Conservation (phyloP, 768 basidiomycete genomes). For the Russula griseocarnosa region DNA sequence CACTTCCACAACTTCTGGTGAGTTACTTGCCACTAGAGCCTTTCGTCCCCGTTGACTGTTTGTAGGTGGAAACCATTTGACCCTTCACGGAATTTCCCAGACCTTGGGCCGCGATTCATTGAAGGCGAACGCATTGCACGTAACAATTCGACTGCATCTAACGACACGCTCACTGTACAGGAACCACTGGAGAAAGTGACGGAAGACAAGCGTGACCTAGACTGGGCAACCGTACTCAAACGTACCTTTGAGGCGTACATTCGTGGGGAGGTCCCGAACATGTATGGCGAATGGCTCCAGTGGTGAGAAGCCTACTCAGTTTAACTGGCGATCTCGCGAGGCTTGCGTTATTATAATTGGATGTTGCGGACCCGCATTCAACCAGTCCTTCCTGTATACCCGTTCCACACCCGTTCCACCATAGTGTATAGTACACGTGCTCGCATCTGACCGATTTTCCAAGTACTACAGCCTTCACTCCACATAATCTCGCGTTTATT, state of each 20-base stretch:
- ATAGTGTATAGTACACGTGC: constrained; percentile 28
- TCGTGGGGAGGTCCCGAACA: constrained; percentile 86
- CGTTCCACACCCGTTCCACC: constrained; percentile 2
- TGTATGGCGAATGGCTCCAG: constrained; percentile 82
- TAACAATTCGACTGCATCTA: constrained; percentile 32
- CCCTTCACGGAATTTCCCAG: constrained; percentile 89
- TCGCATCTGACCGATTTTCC: constrained; percentile 25
- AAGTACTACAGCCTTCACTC: constrained; percentile 19
- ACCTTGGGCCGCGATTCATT: constrained; percentile 76
- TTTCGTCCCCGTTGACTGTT: constrained; percentile 7
- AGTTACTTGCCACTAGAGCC: constrained; percentile 28
- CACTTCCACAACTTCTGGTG: constrained; percentile 95
- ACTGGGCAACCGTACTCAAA: constrained; percentile 94
- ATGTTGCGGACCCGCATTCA: constrained; percentile 5
- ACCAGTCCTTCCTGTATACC: constrained; percentile 21
- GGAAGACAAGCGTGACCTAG: constrained; percentile 75
- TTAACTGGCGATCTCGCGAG: constrained; percentile 6
- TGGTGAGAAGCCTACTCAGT: constrained; percentile 36
- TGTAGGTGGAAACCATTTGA: constrained; percentile 96
- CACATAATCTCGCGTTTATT: constrained; percentile 22
- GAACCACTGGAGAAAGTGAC: constrained; percentile 43
- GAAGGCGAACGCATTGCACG: constrained; percentile 69
- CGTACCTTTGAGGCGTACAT: constrained; percentile 92
- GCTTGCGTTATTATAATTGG: constrained; percentile 11
- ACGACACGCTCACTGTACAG: constrained; percentile 27